Evolutionary conservation across 2,329 filamentous ascomycete species (phyloP), one percentile per base, ranked within the genome.

Genomic region (Alternaria angustiovoidea): DNA sequence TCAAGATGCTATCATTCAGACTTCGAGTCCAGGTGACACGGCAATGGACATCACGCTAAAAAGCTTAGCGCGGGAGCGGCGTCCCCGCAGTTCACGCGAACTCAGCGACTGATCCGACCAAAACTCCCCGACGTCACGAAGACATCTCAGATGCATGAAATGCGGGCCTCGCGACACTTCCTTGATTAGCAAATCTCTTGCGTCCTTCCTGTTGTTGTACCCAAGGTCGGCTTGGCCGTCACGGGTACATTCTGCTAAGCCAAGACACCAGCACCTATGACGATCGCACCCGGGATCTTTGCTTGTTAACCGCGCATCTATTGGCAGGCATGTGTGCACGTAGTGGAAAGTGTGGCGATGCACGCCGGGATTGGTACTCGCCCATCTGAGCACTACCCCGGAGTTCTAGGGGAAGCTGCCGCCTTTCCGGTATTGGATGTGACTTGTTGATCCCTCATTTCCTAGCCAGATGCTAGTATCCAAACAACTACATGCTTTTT

Each of bases 121-220:
- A 46, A 34, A 34, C 47, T 53, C 11, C 42, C 57, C 54, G 32
- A 59, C 56, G 55, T 69, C 66, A 69, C 65, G 51, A 56, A 58
- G 41, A 55, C 57, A 52, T 22, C 51, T 63, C 61, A 65, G 38
- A 64, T 65, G 63, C 51, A 26, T 53, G 24, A n/a, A 44, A 54
- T 44, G 9, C 44, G 22, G 24, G 41, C 30, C 55, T 43, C 36
- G 42, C 42, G 46, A 42, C 51, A 41, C 24, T 32, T 26, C 22
- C 24, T 20, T 12, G n/a, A 24, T 47, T 4, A 1, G 16, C 34
- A 34, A 41, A 24, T 28, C 26, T 16, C 34, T 11, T 41, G 14
- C 14, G 30, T 39, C 51, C 39, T 38, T 55, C 51, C 41, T 47
- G 38, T 51, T 34, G n/a, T 18, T 30, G 47, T 47, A 14, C 9